phyloP scores from a whole-genome alignment of 805 yeast species.

The Yarrowia osloensis region DNA sequence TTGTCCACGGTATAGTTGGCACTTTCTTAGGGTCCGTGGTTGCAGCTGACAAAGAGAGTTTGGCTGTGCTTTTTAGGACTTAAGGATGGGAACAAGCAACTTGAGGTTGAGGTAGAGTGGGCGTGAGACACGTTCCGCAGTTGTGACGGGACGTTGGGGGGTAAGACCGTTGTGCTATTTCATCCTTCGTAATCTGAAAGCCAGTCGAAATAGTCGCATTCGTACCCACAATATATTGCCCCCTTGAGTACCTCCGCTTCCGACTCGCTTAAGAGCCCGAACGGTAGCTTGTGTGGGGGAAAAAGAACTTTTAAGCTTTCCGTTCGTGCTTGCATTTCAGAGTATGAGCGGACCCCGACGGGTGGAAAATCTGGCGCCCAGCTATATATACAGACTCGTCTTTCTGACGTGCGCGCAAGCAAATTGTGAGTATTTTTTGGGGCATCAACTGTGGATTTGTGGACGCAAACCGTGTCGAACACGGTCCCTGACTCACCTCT shows the following conservation, averaged over 20 bases:
- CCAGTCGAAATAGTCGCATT: too few species aligned
- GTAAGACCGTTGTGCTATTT: too few species aligned
- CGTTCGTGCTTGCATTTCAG: neutral
- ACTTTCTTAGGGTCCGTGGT: constrained; percentile 10
- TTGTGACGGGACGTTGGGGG: too few species aligned
- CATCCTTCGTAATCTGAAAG: too few species aligned
- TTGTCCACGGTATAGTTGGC: too few species aligned
- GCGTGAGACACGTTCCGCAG: neutral
- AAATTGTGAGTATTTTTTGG: neutral
- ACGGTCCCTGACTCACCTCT: neutral
- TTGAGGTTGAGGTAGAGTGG: neutral
- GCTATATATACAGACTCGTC: neutral
- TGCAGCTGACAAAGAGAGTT: constrained; percentile 1
- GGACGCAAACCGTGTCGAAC: neutral
- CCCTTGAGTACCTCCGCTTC: too few species aligned
- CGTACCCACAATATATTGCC: too few species aligned
- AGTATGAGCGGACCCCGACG: neutral
- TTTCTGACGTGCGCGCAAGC: neutral
- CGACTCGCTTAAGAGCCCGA: neutral
- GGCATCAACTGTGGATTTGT: neutral
- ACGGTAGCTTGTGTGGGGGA: neutral
- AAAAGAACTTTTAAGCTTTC: neutral
- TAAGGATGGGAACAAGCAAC: neutral
- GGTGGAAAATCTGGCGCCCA: neutral
- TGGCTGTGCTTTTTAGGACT: neutral